Percentiles rank a stretch among this genome's conserved stretches.
These are phyloP conservation scores for Fomitopsis palustris DNA, from an alignment of 1,284 basidiomycete species.

Conservation along the genomic window DNA sequence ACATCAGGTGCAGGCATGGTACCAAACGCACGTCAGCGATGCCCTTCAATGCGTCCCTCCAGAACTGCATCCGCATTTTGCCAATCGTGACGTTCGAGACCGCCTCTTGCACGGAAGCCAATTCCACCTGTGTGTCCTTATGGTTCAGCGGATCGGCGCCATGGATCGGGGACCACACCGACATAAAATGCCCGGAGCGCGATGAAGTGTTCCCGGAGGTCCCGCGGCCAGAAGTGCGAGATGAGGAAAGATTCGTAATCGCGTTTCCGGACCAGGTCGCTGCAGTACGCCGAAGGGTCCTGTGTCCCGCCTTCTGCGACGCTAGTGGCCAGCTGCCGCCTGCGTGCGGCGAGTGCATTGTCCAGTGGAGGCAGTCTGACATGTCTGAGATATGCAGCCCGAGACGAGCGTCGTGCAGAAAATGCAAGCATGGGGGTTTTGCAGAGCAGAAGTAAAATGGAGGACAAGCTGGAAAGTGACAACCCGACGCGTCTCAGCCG, in stretches of 20 bases:
- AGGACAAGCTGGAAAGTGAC: not conserved
- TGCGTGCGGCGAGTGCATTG: not conserved
- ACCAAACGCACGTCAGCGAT: slow-evolving; percentile 59
- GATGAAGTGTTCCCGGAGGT: slow-evolving; percentile 67
- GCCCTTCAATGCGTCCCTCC: slow-evolving; percentile 80
- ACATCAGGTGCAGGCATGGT: too few species aligned
- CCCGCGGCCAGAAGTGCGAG: slow-evolving; percentile 73
- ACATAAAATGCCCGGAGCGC: slow-evolving; percentile 89
- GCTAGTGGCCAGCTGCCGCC: not conserved
- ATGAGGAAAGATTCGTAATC: slow-evolving; percentile 82
- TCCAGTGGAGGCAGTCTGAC: not conserved
- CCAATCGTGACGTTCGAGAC: slow-evolving; percentile 81
- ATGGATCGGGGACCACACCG: slow-evolving; percentile 31
- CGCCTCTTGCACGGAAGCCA: slow-evolving; percentile 78
- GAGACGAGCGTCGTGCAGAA: not conserved
- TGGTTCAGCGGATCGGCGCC: not conserved
- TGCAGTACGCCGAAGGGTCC: slow-evolving; percentile 61
- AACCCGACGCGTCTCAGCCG: not conserved
- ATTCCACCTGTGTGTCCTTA: slow-evolving; percentile 59
- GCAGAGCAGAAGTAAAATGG: not conserved
- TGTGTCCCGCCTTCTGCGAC: slow-evolving; percentile 24
- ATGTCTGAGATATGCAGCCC: not conserved
- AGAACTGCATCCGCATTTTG: slow-evolving; percentile 89
- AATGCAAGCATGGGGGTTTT: not conserved
- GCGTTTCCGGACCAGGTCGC: slow-evolving; percentile 63